These are phyloP conservation scores for Septoria linicola DNA, from an alignment of 2,329 filamentous ascomycete genomes.

Conservation along the genomic window DNA sequence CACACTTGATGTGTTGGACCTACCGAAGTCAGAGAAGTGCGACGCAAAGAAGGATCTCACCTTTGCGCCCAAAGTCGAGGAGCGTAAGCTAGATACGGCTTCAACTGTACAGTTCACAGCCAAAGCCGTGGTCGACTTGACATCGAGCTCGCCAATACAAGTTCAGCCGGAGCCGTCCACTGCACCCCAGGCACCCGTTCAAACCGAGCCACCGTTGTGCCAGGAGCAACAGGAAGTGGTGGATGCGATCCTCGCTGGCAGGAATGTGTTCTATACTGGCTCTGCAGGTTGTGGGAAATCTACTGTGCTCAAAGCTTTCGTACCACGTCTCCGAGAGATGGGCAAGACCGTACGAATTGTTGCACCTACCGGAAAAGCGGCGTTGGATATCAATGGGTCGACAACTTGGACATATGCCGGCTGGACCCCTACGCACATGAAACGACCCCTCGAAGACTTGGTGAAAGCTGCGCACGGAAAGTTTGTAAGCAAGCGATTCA, in stretches of 20 bases:
- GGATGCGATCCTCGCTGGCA: conserved; percentile 37
- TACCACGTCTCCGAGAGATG: conserved; percentile 39
- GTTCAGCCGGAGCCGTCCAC: not conserved
- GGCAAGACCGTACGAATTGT: conserved; percentile 51
- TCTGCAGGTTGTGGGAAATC: conserved; percentile 62
- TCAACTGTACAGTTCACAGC: not conserved
- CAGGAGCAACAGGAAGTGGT: conserved; percentile 23
- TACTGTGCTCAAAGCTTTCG: conserved; percentile 54
- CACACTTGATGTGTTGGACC: conserved; percentile 2
- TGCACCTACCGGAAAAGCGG: conserved; percentile 61
- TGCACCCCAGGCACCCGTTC: not conserved
- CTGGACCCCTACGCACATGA: conserved; percentile 52
- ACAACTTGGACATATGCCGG: conserved; percentile 61
- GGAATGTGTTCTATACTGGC: conserved; percentile 65
- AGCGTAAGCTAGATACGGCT: not conserved
- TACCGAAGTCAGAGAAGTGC: not conserved
- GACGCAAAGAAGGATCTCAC: not conserved
- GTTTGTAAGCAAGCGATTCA: conserved; percentile 42
- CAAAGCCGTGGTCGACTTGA: conserved; percentile 10
- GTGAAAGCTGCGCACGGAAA: conserved; percentile 36
- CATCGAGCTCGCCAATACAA: conserved; percentile 8
- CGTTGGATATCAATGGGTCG: conserved; percentile 56
- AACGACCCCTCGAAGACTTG: conserved; percentile 40
- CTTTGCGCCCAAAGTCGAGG: not conserved
- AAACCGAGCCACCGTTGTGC: conserved; percentile 18